Conservation (phyloP, 331 rosid species). For the Erythrophleum ivorense region DNA sequence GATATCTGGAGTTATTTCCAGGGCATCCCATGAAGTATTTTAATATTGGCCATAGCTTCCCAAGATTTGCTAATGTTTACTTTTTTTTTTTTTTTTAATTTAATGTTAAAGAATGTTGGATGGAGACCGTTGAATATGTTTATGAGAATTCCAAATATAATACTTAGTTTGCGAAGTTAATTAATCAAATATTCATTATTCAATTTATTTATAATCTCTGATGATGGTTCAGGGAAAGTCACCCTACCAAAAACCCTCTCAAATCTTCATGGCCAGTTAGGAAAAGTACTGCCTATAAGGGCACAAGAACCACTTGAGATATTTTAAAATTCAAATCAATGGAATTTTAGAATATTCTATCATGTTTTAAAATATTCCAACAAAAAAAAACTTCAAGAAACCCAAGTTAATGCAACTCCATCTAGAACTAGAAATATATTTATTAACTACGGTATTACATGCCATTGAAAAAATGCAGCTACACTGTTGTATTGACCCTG, state of each 20-base stretch:
- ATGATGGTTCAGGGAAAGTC: too few relatives aligned
- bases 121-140: neutral
- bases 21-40: neutral
- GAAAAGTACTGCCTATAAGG: too few relatives aligned
- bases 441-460: neutral
- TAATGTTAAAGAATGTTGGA: neutral
- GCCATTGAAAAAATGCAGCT: neutral
- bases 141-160: neutral
- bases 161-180: neutral
- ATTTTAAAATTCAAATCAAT: neutral
- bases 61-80: neutral
- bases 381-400: neutral
- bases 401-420: neutral
- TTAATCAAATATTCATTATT: neutral
- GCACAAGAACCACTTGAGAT: too few relatives aligned
- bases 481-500: neutral
- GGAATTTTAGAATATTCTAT: neutral
- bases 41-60: neutral
- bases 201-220: too few relatives aligned
- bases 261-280: too few relatives aligned
- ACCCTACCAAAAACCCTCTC: too few relatives aligned
- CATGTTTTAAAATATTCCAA: neutral
- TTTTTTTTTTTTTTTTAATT: too few relatives aligned
- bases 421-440: neutral
- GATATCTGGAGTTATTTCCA: neutral